Conservation (phyloP, 768 basidiomycete species). For the Plicaturopsis crispa region DNA sequence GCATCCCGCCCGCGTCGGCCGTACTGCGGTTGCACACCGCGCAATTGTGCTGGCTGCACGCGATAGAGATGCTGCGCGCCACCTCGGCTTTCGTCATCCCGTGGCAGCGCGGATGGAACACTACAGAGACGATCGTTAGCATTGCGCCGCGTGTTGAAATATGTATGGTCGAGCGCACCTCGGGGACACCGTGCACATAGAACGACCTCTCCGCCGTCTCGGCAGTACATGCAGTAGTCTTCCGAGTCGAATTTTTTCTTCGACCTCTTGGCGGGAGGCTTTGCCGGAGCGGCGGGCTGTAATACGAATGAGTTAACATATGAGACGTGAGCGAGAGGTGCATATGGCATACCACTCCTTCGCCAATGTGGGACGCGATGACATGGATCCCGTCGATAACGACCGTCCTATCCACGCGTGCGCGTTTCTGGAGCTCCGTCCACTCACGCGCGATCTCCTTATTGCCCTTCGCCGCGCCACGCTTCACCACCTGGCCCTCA, state of each 20-base stretch:
- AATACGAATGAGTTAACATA: no score
- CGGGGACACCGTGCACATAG: slow-evolving; percentile 45
- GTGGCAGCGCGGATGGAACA: slow-evolving; percentile 46
- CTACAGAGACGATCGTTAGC: slow-evolving; percentile 18
- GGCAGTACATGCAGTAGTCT: slow-evolving; percentile 52
- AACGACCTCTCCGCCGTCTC: slow-evolving; percentile 49
- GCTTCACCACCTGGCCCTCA: slow-evolving; percentile 35
- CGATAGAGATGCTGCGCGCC: slow-evolving; percentile 12
- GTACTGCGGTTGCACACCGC: slow-evolving; percentile 34
- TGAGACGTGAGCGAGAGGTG: no score
- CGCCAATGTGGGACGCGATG: slow-evolving; percentile 20
- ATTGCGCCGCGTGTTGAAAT: background rate
- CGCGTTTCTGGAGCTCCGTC: slow-evolving; percentile 31
- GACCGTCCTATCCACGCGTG: slow-evolving; percentile 30
- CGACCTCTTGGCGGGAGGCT: slow-evolving; percentile 21
- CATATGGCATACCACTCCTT: no score
- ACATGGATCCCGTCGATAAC: slow-evolving; percentile 28
- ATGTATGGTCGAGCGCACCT: slow-evolving; percentile 24
- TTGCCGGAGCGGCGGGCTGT: slow-evolving; percentile 9
- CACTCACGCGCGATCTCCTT: slow-evolving; percentile 38
- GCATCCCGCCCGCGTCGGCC: slow-evolving; percentile 43
- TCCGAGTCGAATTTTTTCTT: slow-evolving; percentile 38
- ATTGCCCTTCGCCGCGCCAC: slow-evolving; percentile 22
- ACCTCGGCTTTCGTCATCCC: slow-evolving; percentile 27
- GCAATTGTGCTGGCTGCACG: slow-evolving; percentile 48